Conservation (phyloP, 1,284 basidiomycete species). For the Tranzscheliella williamsii region DNA sequence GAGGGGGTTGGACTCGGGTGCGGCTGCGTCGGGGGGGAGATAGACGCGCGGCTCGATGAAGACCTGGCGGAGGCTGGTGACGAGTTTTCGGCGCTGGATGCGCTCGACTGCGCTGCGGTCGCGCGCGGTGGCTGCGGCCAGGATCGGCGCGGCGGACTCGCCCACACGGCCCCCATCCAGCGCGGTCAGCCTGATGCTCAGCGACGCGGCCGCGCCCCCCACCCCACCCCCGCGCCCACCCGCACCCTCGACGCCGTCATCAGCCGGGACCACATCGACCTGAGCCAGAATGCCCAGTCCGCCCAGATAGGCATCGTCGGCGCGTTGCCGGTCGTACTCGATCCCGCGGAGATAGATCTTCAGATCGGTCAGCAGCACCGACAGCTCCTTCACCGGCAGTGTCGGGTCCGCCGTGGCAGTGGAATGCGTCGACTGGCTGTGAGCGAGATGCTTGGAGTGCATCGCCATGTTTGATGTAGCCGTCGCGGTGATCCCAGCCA, state of each 20-base stretch:
- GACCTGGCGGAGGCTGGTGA: constrained; percentile 2
- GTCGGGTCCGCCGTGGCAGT: constrained; percentile 6
- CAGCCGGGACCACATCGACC: constrained; percentile 2
- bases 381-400: constrained; percentile 15
- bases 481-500: not conserved
- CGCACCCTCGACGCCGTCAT: not conserved
- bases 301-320: constrained; percentile 16
- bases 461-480: not conserved
- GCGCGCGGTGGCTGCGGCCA: not conserved
- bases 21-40: too few relatives aligned
- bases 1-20: too few relatives aligned
- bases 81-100: constrained; percentile 21
- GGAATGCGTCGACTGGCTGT: not conserved
- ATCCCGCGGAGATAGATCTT: constrained; percentile 41
- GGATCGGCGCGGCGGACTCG: not conserved
- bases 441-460: too few relatives aligned
- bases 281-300: constrained; percentile 3
- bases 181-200: constrained; percentile 7
- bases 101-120: constrained; percentile 6
- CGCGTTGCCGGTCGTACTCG: constrained; percentile 31
- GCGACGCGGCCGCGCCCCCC: constrained; percentile 4
- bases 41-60: constrained; percentile 20
- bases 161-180: constrained; percentile 1
- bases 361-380: constrained; percentile 28
- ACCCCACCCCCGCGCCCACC: not conserved